Conservation (phyloP, 169 alveolate genomes). For the Cryptosporidium bovis region DNA sequence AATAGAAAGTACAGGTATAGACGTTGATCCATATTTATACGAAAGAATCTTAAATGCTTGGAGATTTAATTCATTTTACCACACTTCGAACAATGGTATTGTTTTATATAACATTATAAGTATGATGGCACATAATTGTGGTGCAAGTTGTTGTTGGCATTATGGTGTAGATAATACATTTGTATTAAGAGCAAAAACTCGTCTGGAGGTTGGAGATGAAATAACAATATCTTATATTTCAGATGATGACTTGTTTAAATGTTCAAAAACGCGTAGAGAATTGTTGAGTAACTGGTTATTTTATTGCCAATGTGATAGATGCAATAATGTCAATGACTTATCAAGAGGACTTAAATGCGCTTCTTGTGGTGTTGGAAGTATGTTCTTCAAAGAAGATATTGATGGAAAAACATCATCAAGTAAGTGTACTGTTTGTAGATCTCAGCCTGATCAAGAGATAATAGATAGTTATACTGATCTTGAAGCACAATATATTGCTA, state of each 20-base stretch:
- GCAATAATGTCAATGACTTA: conserved; percentile 80
- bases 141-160: conserved; percentile 88
- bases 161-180: conserved; percentile 84
- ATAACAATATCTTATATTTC: conserved; percentile 87
- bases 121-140: conserved; percentile 86
- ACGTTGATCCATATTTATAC: conserved; percentile 64
- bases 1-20: conserved; percentile 68
- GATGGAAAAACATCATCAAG: conserved; percentile 43
- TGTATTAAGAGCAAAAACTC: conserved; percentile 83
- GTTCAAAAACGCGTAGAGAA: conserved; percentile 85
- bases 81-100: conserved; percentile 82
- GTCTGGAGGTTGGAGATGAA: conserved; percentile 85
- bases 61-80: conserved; percentile 87
- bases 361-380: conserved; percentile 81
- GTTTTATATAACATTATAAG: conserved; percentile 80
- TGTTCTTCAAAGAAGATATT: conserved; percentile 65
- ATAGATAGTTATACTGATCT: conserved; percentile 70
- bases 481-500: conserved; percentile 76
- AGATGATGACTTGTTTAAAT: conserved; percentile 83
- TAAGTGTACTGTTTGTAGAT: conserved; percentile 60
- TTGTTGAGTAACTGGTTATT: conserved; percentile 85
- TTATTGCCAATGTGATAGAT: conserved; percentile 84
- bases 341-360: conserved; percentile 85
- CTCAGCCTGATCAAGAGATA: conserved; percentile 59
- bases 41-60: conserved; percentile 82